Percentiles rank a stretch among this genome's conserved stretches.
These are phyloP conservation scores for Aspergillus eucalypticola DNA, from an alignment of 2,329 filamentous ascomycete genomes.

Conservation along the genomic window DNA sequence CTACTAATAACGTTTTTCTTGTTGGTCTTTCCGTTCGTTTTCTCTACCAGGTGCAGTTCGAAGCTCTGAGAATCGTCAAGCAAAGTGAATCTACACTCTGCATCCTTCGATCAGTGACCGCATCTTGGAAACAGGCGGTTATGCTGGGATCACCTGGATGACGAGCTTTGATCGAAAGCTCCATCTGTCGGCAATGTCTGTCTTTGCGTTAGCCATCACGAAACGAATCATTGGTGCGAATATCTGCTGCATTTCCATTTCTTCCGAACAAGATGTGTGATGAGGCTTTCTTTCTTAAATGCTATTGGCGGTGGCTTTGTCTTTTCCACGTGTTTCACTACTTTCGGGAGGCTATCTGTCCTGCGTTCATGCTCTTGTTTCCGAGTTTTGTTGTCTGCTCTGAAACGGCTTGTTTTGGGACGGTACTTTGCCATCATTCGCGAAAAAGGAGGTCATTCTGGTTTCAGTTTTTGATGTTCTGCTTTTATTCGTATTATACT, in stretches of 20 bases:
- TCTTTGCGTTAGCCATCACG: not conserved
- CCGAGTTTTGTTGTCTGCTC: not conserved
- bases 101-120: not conserved
- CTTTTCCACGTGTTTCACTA: slow-evolving; percentile 14
- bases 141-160: not conserved
- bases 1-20: slow-evolving; percentile 31
- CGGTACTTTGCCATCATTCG: slow-evolving; percentile 3
- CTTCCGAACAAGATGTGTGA: not conserved
- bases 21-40: not conserved
- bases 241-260: slow-evolving; percentile 3
- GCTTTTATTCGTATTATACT: slow-evolving; percentile 20
- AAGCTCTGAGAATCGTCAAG: not conserved
- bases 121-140: not conserved
- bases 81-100: not conserved
- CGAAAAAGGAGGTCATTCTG: slow-evolving; percentile 17
- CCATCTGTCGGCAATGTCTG: not conserved
- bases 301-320: slow-evolving; percentile 6
- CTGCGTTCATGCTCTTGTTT: slow-evolving; percentile 19
- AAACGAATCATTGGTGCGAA: not conserved
- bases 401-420: slow-evolving; percentile 4
- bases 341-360: slow-evolving; percentile 28
- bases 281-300: not conserved
- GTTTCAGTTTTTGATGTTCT: not conserved
- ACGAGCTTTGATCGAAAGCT: not conserved
- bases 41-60: not conserved